These are phyloP conservation scores for Diaporthe sp. DNA, from an alignment of 2,329 filamentous ascomycete genomes.

Conservation along the genomic window DNA sequence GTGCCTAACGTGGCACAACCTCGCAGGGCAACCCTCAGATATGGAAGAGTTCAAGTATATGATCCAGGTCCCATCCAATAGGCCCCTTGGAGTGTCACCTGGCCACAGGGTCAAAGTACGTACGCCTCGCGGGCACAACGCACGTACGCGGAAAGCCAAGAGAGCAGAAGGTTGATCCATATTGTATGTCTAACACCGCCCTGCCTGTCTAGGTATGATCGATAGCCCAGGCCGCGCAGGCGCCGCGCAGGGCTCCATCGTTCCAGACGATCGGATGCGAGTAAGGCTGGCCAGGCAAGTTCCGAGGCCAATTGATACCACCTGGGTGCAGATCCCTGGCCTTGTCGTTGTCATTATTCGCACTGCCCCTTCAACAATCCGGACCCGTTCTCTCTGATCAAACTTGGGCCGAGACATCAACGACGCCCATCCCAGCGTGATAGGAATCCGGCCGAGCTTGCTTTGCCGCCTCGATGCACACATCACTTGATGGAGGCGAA, in stretches of 20 bases:
- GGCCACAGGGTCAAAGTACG: background rate
- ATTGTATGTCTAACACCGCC: background rate
- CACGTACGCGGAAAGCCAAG: background rate
- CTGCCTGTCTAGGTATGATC: background rate
- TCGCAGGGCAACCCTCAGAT: background rate
- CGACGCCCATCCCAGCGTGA: background rate
- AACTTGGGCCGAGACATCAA: background rate
- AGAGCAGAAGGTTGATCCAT: background rate
- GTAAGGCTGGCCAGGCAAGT: conserved; percentile 22
- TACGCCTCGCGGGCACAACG: background rate
- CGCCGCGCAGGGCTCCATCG: background rate
- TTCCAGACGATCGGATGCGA: background rate
- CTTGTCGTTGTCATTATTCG: background rate
- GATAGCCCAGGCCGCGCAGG: background rate
- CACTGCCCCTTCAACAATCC: background rate
- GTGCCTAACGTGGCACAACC: background rate
- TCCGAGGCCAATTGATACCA: conserved; percentile 10
- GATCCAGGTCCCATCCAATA: background rate
- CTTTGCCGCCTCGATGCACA: background rate
- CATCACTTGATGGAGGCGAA: conserved; percentile 18
- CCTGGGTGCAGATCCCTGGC: background rate
- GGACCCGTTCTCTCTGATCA: background rate
- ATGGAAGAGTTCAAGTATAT: background rate
- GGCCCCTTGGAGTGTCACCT: background rate
- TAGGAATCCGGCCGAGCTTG: background rate